Evolutionary conservation across 371 early-diverging fungal genomes (phyloP).

Genomic region (Haplosporangium sp.): DNA sequence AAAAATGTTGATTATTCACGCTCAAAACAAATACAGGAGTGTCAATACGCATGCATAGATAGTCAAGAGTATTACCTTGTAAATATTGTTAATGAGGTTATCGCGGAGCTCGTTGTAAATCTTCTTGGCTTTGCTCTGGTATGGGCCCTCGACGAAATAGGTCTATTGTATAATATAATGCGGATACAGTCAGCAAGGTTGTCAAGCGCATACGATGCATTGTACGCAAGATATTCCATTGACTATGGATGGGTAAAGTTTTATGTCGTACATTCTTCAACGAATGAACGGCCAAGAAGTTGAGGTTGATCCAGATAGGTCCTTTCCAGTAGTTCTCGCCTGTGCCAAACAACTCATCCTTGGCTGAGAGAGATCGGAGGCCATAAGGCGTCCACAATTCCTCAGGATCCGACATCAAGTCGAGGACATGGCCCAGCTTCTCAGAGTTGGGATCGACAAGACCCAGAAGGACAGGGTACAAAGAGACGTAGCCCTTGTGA

Average conservation of each 20-base stretch:
- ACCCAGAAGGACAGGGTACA: constrained; percentile 87
- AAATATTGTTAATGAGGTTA: constrained; percentile 83
- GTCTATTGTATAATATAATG: constrained; percentile 56
- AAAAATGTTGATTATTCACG: background rate
- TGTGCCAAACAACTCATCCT: constrained; percentile 77
- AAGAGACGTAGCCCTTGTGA: constrained; percentile 88
- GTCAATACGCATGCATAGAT: background rate
- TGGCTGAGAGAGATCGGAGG: constrained; percentile 81
- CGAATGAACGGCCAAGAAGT: constrained; percentile 85
- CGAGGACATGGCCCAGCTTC: constrained; percentile 76
- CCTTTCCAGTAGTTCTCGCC: constrained; percentile 97
- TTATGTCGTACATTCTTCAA: constrained; percentile 69
- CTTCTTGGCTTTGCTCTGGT: constrained; percentile 71
- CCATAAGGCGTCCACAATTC: constrained; percentile 90
- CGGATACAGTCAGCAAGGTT: background rate
- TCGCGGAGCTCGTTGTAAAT: constrained; percentile 81
- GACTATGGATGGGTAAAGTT: no score
- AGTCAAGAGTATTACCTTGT: constrained; percentile 59
- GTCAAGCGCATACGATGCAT: no score
- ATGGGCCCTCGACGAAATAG: constrained; percentile 78
- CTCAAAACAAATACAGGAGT: constrained; percentile 1
- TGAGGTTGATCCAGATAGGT: constrained; percentile 95
- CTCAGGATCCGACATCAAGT: constrained; percentile 76
- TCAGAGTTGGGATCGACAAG: constrained; percentile 77
- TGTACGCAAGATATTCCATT: no score